Conservation (phyloP, 129 eudicot species). For the Flaveria ramosissima region DNA sequence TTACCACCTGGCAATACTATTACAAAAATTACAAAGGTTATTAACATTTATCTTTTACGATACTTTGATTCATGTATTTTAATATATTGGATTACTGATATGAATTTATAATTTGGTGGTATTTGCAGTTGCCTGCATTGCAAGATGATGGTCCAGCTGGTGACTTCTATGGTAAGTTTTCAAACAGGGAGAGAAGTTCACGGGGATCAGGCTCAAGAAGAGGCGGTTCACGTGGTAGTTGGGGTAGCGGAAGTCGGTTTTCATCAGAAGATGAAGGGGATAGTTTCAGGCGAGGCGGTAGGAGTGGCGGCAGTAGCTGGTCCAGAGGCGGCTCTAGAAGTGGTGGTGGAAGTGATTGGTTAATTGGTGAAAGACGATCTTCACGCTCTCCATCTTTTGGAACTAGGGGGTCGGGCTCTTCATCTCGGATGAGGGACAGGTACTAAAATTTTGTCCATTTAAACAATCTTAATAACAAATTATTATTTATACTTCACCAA, state of each 20-base stretch:
- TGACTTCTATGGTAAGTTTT: slow-evolving; percentile 84
- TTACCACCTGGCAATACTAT: slow-evolving; percentile 85
- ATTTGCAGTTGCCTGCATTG: slow-evolving; percentile 77
- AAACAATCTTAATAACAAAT: not conserved
- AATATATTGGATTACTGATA: not conserved
- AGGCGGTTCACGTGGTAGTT: slow-evolving; percentile 57
- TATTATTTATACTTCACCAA: not conserved
- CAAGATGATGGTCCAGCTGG: slow-evolving; percentile 91
- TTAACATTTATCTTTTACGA: not conserved
- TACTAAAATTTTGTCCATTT: slow-evolving; percentile 9
- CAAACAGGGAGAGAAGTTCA: slow-evolving; percentile 59
- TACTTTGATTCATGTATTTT: not conserved
- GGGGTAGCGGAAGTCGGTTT: slow-evolving; percentile 46
- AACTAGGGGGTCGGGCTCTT: slow-evolving; percentile 32
- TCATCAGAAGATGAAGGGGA: slow-evolving; percentile 54
- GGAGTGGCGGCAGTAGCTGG: slow-evolving; percentile 68
- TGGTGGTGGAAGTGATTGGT: slow-evolving; percentile 75
- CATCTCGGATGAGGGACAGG: slow-evolving; percentile 42
- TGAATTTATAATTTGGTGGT: not conserved
- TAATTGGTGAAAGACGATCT: slow-evolving; percentile 66
- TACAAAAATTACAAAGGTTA: slow-evolving; percentile 73
- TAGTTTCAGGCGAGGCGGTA: slow-evolving; percentile 61
- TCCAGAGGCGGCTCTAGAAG: slow-evolving; percentile 50
- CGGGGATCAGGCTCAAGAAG: slow-evolving; percentile 66
- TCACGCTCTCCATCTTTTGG: slow-evolving; percentile 65